A percentile compares a stretch with the other conserved stretches of the same genome.
These are phyloP conservation scores for Bipolaris victoriae DNA, from an alignment of 2,329 filamentous ascomycete genomes.

Conservation along the genomic window DNA sequence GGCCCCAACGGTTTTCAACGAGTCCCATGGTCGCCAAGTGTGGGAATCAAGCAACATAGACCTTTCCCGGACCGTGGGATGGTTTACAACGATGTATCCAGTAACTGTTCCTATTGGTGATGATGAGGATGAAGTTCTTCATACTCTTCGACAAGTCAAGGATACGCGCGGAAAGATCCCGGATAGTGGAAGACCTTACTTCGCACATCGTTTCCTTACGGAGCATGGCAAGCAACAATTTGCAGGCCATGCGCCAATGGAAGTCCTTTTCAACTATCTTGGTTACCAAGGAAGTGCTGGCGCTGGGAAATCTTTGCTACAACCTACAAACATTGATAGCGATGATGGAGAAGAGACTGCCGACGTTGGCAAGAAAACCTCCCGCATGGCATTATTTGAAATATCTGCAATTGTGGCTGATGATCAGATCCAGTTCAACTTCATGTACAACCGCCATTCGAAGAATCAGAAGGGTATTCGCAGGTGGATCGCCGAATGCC, in stretches of 20 bases:
- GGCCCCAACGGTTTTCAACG: constrained; percentile 57
- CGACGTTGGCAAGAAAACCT: constrained; percentile 35
- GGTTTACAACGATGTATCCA: constrained; percentile 65
- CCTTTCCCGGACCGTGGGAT: constrained; percentile 64
- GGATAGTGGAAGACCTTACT: constrained; percentile 58
- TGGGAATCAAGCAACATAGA: constrained; percentile 56
- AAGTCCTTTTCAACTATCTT: constrained; percentile 65
- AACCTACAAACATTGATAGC: constrained; percentile 32
- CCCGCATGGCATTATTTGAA: constrained; percentile 41
- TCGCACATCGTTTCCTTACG: constrained; percentile 47
- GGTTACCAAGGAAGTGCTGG: constrained; percentile 59
- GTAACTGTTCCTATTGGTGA: constrained; percentile 54
- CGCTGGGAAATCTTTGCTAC: constrained; percentile 55
- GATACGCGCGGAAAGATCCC: constrained; percentile 57
- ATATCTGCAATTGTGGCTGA: constrained; percentile 35
- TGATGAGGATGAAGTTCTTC: constrained; percentile 57
- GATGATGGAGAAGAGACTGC: constrained; percentile 36
- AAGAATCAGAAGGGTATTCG: constrained; percentile 43
- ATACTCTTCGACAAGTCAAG: constrained; percentile 61
- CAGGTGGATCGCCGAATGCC: constrained; percentile 43
- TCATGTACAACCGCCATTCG: constrained; percentile 44
- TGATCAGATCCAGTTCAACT: constrained; percentile 36
- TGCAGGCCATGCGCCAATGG: constrained; percentile 57
- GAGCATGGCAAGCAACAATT: constrained; percentile 38
- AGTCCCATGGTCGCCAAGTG: constrained; percentile 48